Base-by-base conservation (phyloP, 31 red algal species). In the Bonnemaisonia californica region DNA sequence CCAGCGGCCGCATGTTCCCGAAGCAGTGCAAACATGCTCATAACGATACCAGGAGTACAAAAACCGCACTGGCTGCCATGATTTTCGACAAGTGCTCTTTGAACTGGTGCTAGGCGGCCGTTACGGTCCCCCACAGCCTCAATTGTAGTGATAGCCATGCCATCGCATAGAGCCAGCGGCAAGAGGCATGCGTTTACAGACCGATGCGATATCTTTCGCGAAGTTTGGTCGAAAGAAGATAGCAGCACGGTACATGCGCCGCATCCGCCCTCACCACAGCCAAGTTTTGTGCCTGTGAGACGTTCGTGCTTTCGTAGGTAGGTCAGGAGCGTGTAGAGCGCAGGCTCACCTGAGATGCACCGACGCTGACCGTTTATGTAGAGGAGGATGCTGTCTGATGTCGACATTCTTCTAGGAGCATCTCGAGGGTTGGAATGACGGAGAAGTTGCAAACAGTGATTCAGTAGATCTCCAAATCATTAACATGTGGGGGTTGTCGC, bases 41-140 rank as follows among this genome's bases (percentile, higher is more conserved):
- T 83, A 23, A 97, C 89, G 41, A 97, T 84, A 12, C 94, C 94
- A 2, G 94, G 94, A 4, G 94, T 97, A 63, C 94, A 97, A 80
- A 93, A 97, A 29, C 94, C 94, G 70, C 94, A 97, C 51, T 97
- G 94, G 41, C 75, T 74, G 13, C 81, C 94, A 74, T 84, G 65
- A 13, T 48, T 74, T 19, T 86, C 57, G 2, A 69, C 80, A 23
- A 97, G 51, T 19, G 62, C 81, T 27, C 45, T 19, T 63, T 97
- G 94, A 13, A 89, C 81, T 34, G 89, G 89, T 28, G 85, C 79
- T 3, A 92, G 82, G 11, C 82, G 89, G 48, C 73, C 80, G 31
- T 36, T 62, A 16, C 78, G 74, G 35, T 82, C 45, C 33, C 93
- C 93, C 9, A 92, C 77, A 18, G 82, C 93, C 82, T 97, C 94